These are phyloP conservation scores for Plenodomus tracheiphilus DNA, from an alignment of 2,329 filamentous ascomycete species.

Conservation along the genomic window DNA sequence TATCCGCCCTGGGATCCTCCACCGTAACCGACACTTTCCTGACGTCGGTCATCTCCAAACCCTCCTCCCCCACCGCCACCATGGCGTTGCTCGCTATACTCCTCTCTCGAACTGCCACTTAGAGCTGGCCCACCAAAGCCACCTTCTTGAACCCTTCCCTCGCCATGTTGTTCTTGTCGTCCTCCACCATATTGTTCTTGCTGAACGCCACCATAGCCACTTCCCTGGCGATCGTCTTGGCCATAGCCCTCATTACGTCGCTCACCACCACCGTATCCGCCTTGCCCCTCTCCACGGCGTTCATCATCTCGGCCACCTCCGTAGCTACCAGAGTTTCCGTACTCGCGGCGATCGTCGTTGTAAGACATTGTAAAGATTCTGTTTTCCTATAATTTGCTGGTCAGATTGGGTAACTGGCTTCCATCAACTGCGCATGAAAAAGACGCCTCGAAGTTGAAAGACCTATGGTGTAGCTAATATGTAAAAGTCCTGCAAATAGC, in stretches of 20 bases:
- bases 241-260: constrained; percentile 11
- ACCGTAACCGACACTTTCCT: constrained; percentile 1
- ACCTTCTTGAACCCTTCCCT: constrained; percentile 17
- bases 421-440: too few species aligned
- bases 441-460: too few species aligned
- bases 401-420: not conserved
- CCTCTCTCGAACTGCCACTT: constrained; percentile 12
- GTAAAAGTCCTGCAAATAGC: too few species aligned
- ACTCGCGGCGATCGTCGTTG: constrained; percentile 27
- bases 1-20: not conserved
- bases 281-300: constrained; percentile 8
- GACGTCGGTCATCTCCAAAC: constrained; percentile 7
- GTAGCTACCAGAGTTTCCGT: constrained; percentile 12
- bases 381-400: not conserved
- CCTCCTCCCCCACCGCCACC: constrained; percentile 11
- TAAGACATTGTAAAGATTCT: constrained; percentile 22
- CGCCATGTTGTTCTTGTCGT: constrained; percentile 18
- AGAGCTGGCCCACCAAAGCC: constrained; percentile 12
- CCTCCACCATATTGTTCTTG: constrained; percentile 20
- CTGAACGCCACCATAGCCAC: constrained; percentile 7
- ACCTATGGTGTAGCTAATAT: too few species aligned
- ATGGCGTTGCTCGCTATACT: constrained; percentile 9
- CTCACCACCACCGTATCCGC: constrained; percentile 15
- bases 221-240: constrained; percentile 2
- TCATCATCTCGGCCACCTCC: constrained; percentile 7